Evolutionary conservation across 257 asterid genomes (phyloP).

Genomic region (Petunia secreta): DNA sequence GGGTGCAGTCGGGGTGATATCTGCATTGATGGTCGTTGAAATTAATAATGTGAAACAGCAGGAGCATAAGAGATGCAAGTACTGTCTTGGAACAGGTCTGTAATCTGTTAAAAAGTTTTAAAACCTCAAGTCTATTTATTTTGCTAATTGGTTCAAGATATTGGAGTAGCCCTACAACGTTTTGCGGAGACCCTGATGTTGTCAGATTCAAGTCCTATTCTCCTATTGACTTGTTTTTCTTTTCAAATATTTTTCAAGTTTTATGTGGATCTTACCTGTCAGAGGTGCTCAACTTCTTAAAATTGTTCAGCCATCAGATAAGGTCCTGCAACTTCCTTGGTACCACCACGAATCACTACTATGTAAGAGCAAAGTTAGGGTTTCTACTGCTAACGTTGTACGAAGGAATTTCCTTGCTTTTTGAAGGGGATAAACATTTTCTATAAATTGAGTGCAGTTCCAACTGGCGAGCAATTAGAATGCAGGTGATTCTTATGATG

Average conservation of each 20-base stretch:
- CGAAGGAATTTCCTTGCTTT: background rate
- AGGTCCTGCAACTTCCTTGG: slow-evolving; percentile 9
- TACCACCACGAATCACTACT: background rate
- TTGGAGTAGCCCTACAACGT: background rate
- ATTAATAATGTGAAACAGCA: slow-evolving; percentile 95
- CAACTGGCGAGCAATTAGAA: slow-evolving; percentile 21
- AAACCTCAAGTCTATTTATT: background rate
- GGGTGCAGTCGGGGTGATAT: slow-evolving; percentile 96
- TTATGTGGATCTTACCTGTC: background rate
- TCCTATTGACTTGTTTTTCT: background rate
- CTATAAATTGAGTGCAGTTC: background rate
- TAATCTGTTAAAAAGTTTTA: background rate
- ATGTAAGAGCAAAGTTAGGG: background rate
- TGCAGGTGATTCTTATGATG: slow-evolving; percentile 29
- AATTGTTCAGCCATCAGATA: background rate
- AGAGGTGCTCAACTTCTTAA: background rate
- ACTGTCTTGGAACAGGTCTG: slow-evolving; percentile 92
- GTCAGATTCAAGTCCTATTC: background rate
- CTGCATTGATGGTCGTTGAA: slow-evolving; percentile 98
- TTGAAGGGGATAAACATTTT: background rate
- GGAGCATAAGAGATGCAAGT: slow-evolving; percentile 98
- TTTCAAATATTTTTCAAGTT: background rate
- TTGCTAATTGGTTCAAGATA: slow-evolving; percentile 1
- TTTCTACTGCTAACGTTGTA: background rate
- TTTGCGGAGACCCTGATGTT: background rate